Evolutionary conservation across 108 stramenopile genomes (phyloP).

Genomic region (Cylindrotheca fusiformis): DNA sequence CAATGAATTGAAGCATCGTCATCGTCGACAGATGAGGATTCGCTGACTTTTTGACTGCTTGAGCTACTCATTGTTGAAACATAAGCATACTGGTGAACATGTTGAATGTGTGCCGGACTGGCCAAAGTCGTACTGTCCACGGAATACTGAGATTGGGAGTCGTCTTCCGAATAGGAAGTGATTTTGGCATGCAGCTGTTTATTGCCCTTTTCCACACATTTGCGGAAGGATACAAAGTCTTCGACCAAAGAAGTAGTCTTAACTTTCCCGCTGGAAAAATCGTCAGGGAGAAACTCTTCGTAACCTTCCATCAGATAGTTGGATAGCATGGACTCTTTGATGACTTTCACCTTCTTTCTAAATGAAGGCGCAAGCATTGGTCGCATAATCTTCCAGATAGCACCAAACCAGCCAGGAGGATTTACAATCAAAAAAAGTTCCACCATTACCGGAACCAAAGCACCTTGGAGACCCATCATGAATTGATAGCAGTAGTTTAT

Average conservation of each 20-base stretch:
- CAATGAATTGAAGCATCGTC: slow-evolving; percentile 1
- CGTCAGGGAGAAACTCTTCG: slow-evolving; percentile 40
- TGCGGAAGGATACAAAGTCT: slow-evolving; percentile 22
- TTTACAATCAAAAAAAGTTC: slow-evolving; percentile 49
- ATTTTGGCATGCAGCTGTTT: not conserved
- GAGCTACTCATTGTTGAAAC: too few species aligned
- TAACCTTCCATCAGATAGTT: slow-evolving; percentile 26
- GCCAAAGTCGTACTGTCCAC: too few species aligned
- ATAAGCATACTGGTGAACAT: too few species aligned
- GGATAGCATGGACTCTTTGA: slow-evolving; percentile 11
- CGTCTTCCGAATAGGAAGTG: not conserved
- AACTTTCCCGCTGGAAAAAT: slow-evolving; percentile 23
- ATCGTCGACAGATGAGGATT: too few species aligned
- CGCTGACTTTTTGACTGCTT: too few species aligned
- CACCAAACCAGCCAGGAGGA: slow-evolving; percentile 48
- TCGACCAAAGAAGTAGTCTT: slow-evolving; percentile 19
- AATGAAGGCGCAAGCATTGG: slow-evolving; percentile 37
- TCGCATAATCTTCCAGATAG: slow-evolving; percentile 45
- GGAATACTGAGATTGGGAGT: not conserved
- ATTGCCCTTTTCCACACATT: not conserved
- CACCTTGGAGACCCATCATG: slow-evolving; percentile 47
- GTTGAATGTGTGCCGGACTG: too few species aligned
- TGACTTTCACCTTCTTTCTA: slow-evolving; percentile 44
- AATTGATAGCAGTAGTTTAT: slow-evolving; percentile 42
- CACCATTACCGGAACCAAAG: slow-evolving; percentile 33